These are phyloP conservation scores for Aspergillus candidus DNA, from an alignment of 2,329 filamentous ascomycete genomes.

Conservation along the genomic window DNA sequence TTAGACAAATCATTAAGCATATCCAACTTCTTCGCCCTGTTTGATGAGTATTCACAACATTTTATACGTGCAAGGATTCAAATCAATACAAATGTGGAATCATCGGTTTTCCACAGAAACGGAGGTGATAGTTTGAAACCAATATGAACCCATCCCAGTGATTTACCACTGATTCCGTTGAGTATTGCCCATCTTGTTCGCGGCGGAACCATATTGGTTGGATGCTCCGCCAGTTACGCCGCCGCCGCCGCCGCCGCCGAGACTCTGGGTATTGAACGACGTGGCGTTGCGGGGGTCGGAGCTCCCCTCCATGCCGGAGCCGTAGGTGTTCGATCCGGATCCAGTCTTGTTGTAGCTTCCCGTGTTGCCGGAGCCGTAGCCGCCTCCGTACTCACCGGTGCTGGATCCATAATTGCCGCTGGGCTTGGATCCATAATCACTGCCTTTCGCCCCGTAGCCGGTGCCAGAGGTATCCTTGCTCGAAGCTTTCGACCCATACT, in stretches of 20 bases:
- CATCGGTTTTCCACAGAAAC: no score
- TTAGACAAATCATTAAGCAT: no score
- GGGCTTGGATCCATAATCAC: no score
- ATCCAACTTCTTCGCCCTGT: no score
- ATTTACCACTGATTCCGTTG: constrained; percentile 13
- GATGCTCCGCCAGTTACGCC: constrained; percentile 2
- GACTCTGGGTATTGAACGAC: constrained; percentile 4
- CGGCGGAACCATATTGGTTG: constrained; percentile 4
- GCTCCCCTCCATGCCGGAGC: neutral
- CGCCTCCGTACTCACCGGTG: neutral
- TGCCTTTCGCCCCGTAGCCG: neutral
- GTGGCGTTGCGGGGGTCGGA: no score
- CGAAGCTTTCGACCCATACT: constrained; percentile 29
- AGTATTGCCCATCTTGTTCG: constrained; percentile 5
- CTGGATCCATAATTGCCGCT: constrained; percentile 2
- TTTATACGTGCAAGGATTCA: no score
- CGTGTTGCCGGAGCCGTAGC: neutral
- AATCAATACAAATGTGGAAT: no score
- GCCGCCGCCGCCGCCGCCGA: constrained; percentile 1
- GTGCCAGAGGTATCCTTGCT: constrained; percentile 4
- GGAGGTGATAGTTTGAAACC: no score
- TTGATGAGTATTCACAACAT: no score
- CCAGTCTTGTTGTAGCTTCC: neutral
- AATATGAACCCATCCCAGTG: neutral
- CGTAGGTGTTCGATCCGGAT: neutral